Evolutionary conservation across 345 rosid genomes (phyloP).

Genomic region (Trapa bicornis): DNA sequence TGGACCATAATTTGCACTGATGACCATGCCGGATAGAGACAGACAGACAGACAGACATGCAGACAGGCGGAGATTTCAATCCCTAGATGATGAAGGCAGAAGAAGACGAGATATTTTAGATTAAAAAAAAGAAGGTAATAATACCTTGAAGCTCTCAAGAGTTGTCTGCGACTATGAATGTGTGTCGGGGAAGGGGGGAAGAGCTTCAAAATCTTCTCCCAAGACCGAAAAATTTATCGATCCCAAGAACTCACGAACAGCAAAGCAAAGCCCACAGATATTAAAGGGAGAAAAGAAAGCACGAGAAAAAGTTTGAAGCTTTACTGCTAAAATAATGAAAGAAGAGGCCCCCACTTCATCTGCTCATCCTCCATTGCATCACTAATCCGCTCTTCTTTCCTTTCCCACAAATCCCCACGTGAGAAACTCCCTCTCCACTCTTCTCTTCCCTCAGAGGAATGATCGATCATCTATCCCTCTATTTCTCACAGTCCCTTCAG

Average conservation of each 20-base stretch:
- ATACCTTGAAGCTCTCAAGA: constrained; percentile 11
- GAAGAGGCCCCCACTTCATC: constrained; percentile 7
- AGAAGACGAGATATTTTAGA: constrained; percentile 2
- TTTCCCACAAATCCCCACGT: constrained; percentile 10
- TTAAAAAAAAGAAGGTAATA: background rate
- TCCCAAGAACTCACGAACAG: constrained; percentile 12
- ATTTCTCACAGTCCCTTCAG: background rate
- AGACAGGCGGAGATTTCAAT: constrained; percentile 7
- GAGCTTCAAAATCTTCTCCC: constrained; percentile 4
- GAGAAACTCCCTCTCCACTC: background rate
- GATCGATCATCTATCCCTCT: background rate
- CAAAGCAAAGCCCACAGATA: background rate
- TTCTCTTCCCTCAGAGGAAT: background rate
- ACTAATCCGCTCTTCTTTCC: background rate
- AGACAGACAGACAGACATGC: constrained; percentile 10
- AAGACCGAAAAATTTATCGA: constrained; percentile 8
- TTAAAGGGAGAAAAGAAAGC: background rate
- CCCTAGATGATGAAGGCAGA: constrained; percentile 5
- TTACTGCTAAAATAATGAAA: background rate
- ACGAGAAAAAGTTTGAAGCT: background rate
- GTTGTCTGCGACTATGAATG: background rate
- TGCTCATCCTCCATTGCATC: background rate
- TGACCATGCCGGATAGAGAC: background rate
- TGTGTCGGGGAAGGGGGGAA: constrained; percentile 10
- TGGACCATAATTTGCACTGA: background rate